These are phyloP conservation scores for Candida boleticola DNA, from an alignment of 805 yeast species.

Conservation along the genomic window DNA sequence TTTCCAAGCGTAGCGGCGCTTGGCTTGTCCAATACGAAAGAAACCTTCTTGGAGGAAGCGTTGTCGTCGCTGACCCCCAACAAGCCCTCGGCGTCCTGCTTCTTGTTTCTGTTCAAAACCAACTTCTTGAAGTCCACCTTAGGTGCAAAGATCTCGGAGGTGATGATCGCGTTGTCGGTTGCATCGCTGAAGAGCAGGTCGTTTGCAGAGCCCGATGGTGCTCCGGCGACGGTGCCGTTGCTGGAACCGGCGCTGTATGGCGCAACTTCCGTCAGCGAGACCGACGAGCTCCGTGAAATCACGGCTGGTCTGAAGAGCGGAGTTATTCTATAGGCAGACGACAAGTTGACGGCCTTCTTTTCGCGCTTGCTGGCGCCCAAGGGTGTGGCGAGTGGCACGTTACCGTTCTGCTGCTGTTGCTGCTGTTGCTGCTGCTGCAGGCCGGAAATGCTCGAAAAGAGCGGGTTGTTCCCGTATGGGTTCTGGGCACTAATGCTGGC, in stretches of 20 bases:
- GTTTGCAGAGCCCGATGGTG: constrained; percentile 5
- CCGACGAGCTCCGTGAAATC: constrained; percentile 12
- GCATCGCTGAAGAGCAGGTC: constrained; percentile 33
- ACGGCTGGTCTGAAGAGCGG: constrained; percentile 44
- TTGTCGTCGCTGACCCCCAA: neutral
- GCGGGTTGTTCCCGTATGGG: constrained; percentile 80
- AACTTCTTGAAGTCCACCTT: constrained; percentile 52
- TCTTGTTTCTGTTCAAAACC: constrained; percentile 44
- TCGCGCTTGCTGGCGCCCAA: constrained; percentile 18
- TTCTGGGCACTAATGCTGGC: constrained; percentile 36
- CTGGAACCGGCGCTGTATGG: neutral
- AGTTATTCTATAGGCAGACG: constrained; percentile 59
- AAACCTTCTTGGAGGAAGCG: constrained; percentile 2
- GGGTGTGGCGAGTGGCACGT: constrained; percentile 27
- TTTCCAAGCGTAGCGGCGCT: neutral
- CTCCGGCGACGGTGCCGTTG: neutral
- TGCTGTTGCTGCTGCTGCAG: constrained; percentile 14
- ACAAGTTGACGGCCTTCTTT: constrained; percentile 60
- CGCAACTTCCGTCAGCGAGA: neutral
- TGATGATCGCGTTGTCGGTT: constrained; percentile 66
- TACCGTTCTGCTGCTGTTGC: constrained; percentile 7
- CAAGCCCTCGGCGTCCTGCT: neutral
- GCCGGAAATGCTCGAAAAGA: constrained; percentile 50
- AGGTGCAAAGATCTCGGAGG: constrained; percentile 72
- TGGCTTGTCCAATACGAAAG: constrained; percentile 2